Base-by-base conservation (phyloP, 805 yeast species). In the Wickerhamiella sergipiensis region DNA sequence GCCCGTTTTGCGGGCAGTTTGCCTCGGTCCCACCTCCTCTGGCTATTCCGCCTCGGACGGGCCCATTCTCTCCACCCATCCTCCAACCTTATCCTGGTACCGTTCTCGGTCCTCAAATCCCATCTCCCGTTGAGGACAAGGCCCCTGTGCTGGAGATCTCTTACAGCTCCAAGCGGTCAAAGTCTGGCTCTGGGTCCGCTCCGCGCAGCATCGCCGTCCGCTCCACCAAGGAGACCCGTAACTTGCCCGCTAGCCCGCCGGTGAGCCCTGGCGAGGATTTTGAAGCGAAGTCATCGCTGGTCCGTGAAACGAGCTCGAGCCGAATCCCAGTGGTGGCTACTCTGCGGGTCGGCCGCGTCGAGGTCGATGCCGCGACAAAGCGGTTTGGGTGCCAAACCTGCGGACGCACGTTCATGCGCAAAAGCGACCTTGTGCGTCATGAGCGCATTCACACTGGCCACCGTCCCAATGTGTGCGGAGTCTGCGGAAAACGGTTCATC, bases 371-470 rank as follows among this genome's bases (percentile, higher is more conserved):
- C 3, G 48, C 36, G 18, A 54, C 55, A 1, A 61, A 63, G 49
- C 63, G 59, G 50, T 67, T 58, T 52, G 53, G 50, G 1, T 67
- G 71, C 56, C 54, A 58, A 19, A 58, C 63, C 18, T 87, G 96
- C 65, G 78, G 77, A 0, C 79, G 81, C 59, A 60, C 75, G 3
- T 87, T 87, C 62, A 78, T 82, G 17, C 88, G 89, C 19, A 77
- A 85, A 61, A 79, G 86, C 42, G 89, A 87, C 61, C 79, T 87
- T 79, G 79, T 83, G 5, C 72, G 96, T 54, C 96, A 87, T 64
- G 75, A 77, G 55, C 78, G 79, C 61, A 72, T 85, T 43, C 95
- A 87, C 52, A 53, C 68, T 2, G 71, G 70, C 1, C 59, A 62
- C 38, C 57, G 65, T 48, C 71, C 70, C 3, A 67, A 68, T 51